Evolutionary conservation across 2,329 filamentous ascomycete species (phyloP).

Genomic region (Trichophyton benhamiae): DNA sequence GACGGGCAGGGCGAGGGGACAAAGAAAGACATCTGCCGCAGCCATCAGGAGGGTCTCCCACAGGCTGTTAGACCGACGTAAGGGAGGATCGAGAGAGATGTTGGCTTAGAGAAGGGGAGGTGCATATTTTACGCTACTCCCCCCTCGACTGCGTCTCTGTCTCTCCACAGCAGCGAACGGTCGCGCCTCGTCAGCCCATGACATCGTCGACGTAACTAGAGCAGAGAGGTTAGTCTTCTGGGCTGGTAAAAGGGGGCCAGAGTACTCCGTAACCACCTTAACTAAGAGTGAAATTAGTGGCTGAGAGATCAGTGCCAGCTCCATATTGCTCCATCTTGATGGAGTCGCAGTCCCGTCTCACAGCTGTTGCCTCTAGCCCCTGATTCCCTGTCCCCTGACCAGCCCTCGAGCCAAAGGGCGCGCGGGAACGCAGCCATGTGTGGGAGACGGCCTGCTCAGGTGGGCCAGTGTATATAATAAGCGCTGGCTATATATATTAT

Average conservation of each 20-base stretch:
- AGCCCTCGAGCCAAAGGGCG: background rate
- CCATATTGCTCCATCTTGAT: background rate
- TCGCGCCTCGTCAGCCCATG: background rate
- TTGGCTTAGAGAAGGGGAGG: background rate
- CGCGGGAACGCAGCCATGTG: background rate
- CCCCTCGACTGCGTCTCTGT: background rate
- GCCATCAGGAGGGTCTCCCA: background rate
- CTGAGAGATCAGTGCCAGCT: background rate
- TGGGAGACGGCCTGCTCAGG: background rate
- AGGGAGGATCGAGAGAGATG: background rate
- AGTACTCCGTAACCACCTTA: background rate
- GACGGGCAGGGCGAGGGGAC: background rate
- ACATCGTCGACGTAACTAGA: background rate
- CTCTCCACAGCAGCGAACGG: background rate
- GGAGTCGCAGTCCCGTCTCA: background rate
- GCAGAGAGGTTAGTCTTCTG: background rate
- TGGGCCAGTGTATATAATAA: background rate
- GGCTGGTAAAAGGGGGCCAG: background rate
- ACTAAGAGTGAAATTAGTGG: background rate
- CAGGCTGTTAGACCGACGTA: background rate
- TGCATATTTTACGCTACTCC: background rate
- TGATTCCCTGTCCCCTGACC: background rate
- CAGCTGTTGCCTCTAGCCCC: background rate
- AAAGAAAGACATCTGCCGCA: background rate
- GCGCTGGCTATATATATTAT: background rate